Percentiles rank a stretch among this genome's conserved stretches.
phyloP scores from a whole-genome alignment of 176 grass and related monocot genomes.

The Carex littledalei region DNA sequence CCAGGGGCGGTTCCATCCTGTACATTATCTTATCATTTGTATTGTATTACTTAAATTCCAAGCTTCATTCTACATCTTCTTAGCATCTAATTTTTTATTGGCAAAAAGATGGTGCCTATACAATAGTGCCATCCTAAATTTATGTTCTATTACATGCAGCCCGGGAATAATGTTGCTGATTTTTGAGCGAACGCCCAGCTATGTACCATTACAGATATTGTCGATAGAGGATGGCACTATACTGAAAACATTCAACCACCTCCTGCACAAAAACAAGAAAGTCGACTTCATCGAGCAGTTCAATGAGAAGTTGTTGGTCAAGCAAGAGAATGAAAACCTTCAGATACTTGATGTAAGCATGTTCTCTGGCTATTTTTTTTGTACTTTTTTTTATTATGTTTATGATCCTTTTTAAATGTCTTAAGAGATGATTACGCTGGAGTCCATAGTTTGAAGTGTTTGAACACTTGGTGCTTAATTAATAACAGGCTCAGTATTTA shows the following conservation, averaged over 20 bases:
- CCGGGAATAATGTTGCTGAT: slow-evolving; percentile 99
- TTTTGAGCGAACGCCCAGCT: slow-evolving; percentile 64
- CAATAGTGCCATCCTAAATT: background rate
- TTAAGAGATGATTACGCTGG: background rate
- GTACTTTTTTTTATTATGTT: background rate
- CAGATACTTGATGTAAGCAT: slow-evolving; percentile 94
- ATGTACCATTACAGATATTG: slow-evolving; percentile 92
- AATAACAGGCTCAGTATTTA: background rate
- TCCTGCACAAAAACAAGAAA: slow-evolving; percentile 91
- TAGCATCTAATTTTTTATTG: background rate
- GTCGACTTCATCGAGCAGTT: slow-evolving; percentile 99
- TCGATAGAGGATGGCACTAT: slow-evolving; percentile 92
- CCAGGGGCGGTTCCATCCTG: background rate
- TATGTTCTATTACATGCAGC: slow-evolving; percentile 33
- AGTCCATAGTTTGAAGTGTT: background rate
- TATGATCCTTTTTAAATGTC: background rate
- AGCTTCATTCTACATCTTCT: background rate
- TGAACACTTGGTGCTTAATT: background rate
- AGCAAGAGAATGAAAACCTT: slow-evolving; percentile 94
- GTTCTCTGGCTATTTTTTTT: background rate
- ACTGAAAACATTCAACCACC: slow-evolving; percentile 81
- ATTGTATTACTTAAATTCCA: background rate
- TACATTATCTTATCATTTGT: background rate
- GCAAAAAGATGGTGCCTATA: background rate
- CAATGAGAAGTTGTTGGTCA: slow-evolving; percentile 89